A percentile compares a stretch with the other conserved stretches of the same genome.
phyloP scores from a whole-genome alignment of 805 yeast species.

The Ascoidea rubescens region DNA sequence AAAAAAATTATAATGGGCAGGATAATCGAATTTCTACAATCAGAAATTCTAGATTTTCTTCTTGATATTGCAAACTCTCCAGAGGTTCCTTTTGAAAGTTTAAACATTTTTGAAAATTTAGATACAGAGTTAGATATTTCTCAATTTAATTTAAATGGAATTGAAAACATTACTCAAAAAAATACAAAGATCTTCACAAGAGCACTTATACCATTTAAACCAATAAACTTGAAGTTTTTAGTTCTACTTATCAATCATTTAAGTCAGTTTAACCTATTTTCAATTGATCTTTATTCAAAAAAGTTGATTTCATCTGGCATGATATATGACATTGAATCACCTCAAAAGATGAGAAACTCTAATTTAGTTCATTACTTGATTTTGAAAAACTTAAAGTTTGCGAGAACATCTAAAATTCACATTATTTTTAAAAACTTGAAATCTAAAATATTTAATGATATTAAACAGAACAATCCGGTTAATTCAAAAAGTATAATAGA shows the following conservation, averaged over 20 bases:
- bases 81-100: not conserved
- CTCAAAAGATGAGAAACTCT: not conserved
- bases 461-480: no score
- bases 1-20: not conserved
- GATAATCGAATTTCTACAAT: conserved; percentile 18
- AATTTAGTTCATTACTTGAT: conserved; percentile 1
- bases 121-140: conserved; percentile 14
- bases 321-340: not conserved
- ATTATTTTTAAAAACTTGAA: no score
- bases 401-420: no score
- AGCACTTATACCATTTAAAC: conserved; percentile 11
- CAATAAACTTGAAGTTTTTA: conserved; percentile 16
- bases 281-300: conserved; percentile 58
- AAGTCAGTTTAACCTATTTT: conserved; percentile 31
- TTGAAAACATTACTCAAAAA: not conserved
- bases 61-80: conserved; percentile 17
- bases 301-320: conserved; percentile 78
- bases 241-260: conserved; percentile 39
- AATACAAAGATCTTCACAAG: not conserved
- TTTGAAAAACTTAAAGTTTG: not conserved
- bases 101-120: conserved; percentile 10
- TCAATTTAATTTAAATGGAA: not conserved
- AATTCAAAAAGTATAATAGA: no score
- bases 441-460: no score
- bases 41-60: conserved; percentile 25